These are phyloP conservation scores for Dictyostelium purpureum DNA, from an alignment of 78 protist species.

Conservation along the genomic window DNA sequence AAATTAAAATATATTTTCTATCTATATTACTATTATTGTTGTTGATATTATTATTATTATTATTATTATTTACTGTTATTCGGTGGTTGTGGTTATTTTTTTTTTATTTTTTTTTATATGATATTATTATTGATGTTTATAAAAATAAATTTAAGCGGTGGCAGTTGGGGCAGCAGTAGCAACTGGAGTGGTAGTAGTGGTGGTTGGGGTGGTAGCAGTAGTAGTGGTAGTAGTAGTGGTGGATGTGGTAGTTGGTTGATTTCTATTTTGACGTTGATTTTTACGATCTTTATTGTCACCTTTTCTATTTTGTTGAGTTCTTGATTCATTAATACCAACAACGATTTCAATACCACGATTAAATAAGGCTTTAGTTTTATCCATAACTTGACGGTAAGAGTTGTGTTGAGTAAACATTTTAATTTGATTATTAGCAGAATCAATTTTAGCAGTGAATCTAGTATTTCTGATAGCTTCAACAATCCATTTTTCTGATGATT, in stretches of 20 bases:
- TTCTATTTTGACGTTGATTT: neutral
- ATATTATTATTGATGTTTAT: neutral
- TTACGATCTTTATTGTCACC: slow-evolving; percentile 9
- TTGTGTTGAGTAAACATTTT: slow-evolving; percentile 87
- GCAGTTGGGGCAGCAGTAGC: neutral
- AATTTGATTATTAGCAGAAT: slow-evolving; percentile 81
- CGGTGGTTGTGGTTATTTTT: too few species aligned
- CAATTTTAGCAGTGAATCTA: slow-evolving; percentile 91
- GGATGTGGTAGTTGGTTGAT: neutral
- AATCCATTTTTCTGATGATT: slow-evolving; percentile 93
- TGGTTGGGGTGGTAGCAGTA: neutral
- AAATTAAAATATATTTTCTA: neutral
- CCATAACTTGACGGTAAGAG: slow-evolving; percentile 90
- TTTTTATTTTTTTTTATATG: too few species aligned
- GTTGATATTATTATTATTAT: too few species aligned
- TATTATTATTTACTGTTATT: too few species aligned
- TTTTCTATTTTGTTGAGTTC: slow-evolving; percentile 45
- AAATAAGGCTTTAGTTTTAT: slow-evolving; percentile 86
- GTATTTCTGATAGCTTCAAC: slow-evolving; percentile 93
- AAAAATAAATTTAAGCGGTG: neutral
- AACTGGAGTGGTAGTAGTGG: neutral
- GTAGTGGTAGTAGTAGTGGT: neutral
- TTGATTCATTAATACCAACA: slow-evolving; percentile 67
- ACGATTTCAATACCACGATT: slow-evolving; percentile 77
- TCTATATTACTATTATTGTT: neutral